Evolutionary conservation across 495 filamentous ascomycete species (phyloP).

Genomic region (Aspergillus cristatus): DNA sequence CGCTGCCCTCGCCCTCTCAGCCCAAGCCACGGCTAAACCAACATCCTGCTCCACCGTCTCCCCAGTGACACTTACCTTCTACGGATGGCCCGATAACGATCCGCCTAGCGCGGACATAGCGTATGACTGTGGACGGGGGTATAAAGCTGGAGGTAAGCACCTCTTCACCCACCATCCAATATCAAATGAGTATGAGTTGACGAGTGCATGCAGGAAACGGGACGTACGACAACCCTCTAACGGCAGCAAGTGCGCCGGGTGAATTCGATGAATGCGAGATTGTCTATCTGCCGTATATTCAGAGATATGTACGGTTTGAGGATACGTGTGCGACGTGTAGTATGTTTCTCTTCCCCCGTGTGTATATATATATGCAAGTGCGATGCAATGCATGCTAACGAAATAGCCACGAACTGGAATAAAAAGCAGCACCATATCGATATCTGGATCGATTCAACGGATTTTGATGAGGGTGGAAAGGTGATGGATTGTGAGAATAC

Average conservation of each 20-base stretch:
- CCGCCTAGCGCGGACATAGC: constrained; percentile 32
- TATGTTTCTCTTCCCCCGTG: too few relatives aligned
- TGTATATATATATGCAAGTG: background rate
- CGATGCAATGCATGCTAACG: too few relatives aligned
- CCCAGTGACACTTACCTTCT: constrained; percentile 15
- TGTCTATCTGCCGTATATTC: constrained; percentile 34
- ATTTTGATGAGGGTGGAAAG: too few relatives aligned
- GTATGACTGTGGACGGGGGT: constrained; percentile 26
- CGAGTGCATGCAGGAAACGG: constrained; percentile 30
- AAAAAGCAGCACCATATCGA: too few relatives aligned
- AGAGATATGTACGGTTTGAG: constrained; percentile 34
- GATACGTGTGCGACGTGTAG: constrained; percentile 24
- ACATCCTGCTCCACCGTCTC: too few relatives aligned
- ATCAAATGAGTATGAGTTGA: too few relatives aligned
- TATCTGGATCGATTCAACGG: too few relatives aligned
- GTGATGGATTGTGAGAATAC: too few relatives aligned
- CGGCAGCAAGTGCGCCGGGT: constrained; percentile 32
- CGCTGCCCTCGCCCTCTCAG: too few relatives aligned
- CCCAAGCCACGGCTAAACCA: too few relatives aligned
- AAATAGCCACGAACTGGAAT: too few relatives aligned
- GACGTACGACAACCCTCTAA: constrained; percentile 35
- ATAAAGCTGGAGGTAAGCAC: constrained; percentile 13
- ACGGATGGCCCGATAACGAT: constrained; percentile 36
- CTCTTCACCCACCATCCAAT: background rate
- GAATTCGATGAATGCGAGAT: constrained; percentile 36